phyloP scores from a whole-genome alignment of 75 land plant species.

The Selaginella tamariscina region DNA sequence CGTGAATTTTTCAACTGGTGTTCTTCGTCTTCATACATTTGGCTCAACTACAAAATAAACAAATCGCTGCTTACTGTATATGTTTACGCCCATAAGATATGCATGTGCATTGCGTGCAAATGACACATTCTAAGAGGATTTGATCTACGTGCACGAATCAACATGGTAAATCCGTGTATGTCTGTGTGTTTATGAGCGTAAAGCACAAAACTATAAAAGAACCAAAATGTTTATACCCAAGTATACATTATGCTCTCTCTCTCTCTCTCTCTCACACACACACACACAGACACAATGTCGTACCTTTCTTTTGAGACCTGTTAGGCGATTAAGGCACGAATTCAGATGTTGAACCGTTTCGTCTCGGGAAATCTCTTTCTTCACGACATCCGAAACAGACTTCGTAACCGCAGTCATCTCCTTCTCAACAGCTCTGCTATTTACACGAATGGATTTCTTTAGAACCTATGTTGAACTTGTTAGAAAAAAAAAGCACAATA shows the following conservation, averaged over 20 bases:
- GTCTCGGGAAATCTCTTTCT: neutral
- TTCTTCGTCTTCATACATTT: neutral
- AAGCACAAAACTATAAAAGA: too few species aligned
- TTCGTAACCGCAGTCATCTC: neutral
- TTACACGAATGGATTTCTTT: neutral
- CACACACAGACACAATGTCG: neutral
- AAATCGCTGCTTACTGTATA: too few species aligned
- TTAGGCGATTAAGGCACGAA: neutral
- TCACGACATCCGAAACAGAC: neutral
- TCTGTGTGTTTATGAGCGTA: too few species aligned
- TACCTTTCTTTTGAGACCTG: neutral
- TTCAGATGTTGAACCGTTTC: neutral
- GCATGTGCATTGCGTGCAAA: too few species aligned
- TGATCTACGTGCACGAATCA: too few species aligned
- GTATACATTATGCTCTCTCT: too few species aligned
- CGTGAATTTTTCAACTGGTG: neutral
- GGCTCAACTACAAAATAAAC: neutral
- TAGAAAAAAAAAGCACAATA: too few species aligned
- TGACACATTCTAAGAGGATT: neutral
- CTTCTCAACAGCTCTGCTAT: neutral
- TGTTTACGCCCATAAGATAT: too few species aligned
- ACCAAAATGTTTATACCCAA: too few species aligned
- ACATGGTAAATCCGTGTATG: too few species aligned
- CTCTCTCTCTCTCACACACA: too few species aligned
- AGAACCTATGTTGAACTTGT: too few species aligned